These are phyloP conservation scores for Macrophomina pseudophaseolina DNA, from an alignment of 2,329 filamentous ascomycete species.

Conservation along the genomic window DNA sequence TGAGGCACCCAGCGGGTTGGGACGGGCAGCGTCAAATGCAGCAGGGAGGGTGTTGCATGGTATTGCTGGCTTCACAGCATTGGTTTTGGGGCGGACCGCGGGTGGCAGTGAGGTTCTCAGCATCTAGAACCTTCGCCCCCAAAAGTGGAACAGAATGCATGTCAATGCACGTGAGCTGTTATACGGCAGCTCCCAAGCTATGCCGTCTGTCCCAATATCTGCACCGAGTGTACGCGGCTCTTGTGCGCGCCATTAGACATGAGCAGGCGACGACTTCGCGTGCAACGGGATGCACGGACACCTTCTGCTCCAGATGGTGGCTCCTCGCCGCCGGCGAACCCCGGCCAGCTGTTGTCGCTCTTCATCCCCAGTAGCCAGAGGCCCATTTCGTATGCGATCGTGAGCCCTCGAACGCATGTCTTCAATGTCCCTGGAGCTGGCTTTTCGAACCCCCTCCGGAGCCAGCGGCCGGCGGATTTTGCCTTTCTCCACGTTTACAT, in stretches of 20 bases:
- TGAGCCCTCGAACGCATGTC: neutral
- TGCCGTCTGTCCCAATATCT: neutral
- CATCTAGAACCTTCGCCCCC: neutral
- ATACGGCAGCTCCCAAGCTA: neutral
- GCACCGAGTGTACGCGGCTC: neutral
- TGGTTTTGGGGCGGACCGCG: conserved; percentile 3
- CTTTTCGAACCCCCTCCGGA: neutral
- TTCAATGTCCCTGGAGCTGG: neutral
- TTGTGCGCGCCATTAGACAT: neutral
- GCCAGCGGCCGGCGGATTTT: neutral
- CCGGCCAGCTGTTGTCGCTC: no score
- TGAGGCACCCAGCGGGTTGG: neutral
- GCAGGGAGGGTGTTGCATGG: conserved; percentile 9
- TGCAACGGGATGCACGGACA: no score
- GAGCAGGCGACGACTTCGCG: no score
- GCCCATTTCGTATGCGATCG: neutral
- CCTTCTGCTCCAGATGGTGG: no score
- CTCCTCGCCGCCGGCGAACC: no score
- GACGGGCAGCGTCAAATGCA: conserved; percentile 8
- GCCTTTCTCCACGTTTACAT: neutral
- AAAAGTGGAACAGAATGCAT: neutral
- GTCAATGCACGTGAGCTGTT: neutral
- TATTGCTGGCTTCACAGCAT: conserved; percentile 9
- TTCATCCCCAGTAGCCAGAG: neutral
- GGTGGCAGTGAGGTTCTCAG: neutral